Evolutionary conservation across 345 rosid species (phyloP), one percentile per base, ranked within the genome.

Genomic region (Jatropha curcas): DNA sequence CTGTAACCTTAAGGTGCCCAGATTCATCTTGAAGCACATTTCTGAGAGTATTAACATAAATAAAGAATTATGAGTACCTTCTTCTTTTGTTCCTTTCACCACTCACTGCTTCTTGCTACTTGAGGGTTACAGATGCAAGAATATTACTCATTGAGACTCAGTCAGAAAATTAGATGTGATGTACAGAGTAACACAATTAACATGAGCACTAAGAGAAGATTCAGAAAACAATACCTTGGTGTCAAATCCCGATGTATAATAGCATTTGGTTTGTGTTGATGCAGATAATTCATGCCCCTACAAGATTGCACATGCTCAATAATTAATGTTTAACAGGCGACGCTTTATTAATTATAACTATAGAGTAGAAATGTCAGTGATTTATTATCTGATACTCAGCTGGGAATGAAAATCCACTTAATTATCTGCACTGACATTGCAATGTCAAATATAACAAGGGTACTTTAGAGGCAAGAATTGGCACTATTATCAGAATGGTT

Each of bases 271-370:
- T 84, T 88, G 75, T 86, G 92, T 73, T 82, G 86, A 76, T 85
- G 90, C 74, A 88, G 89, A 77, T 88, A 88, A 74, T 88, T 88
- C 92, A 86, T 88, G 63, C 90, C 90, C 74, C 92, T 86, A 81
- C 76, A 85, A 76, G 41, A 43, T 59, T 67, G 11, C 51, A 74
- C 27, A 16, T n/a, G n/a, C 24, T 25, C 7, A 66, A 48, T n/a
- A n/a, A 66, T 25, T 24, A 31, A 13, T 43, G 6, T 55, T 63
- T 46, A 60, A 50, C n/a, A 57, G 39, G 50, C 46, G 16, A 67
- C 31, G 27, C 30, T 30, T 30, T n/a, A n/a, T 2, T 27, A n/a
- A 30, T 60, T 19, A 37, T 7, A 31, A 31, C 37, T 33, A 43
- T n/a, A 50, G 31, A 9, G 43, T 17, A 13, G 34, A 10, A 12